Conservation (phyloP, 2,329 filamentous ascomycete species). For the Paraconiothyrium sp. region DNA sequence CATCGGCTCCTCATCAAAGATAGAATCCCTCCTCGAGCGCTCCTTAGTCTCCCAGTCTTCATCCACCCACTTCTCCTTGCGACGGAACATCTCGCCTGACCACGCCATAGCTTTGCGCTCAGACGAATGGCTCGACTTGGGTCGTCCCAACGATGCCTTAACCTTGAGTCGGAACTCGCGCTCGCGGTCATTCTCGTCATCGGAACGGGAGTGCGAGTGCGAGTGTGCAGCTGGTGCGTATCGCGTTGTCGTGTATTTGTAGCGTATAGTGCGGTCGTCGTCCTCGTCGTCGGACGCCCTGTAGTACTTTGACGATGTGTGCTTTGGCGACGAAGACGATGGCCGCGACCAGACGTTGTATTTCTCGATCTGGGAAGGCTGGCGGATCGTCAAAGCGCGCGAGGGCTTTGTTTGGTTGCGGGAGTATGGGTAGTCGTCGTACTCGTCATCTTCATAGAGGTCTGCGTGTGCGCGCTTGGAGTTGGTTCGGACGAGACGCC, state of each 20-base stretch:
- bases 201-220: slow-evolving; percentile 5
- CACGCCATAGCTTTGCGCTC: slow-evolving; percentile 25
- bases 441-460: slow-evolving; percentile 35
- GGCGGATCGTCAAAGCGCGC: slow-evolving; percentile 38
- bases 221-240: slow-evolving; percentile 14
- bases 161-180: slow-evolving; percentile 36
- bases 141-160: slow-evolving; percentile 31
- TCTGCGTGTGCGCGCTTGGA: slow-evolving; percentile 38
- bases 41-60: slow-evolving; percentile 38
- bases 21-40: slow-evolving; percentile 23
- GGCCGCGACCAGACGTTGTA: slow-evolving; percentile 42
- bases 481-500: slow-evolving; percentile 34
- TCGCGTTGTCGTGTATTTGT: slow-evolving; percentile 25
- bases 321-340: slow-evolving; percentile 12
- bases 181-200: slow-evolving; percentile 21
- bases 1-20: slow-evolving; percentile 26
- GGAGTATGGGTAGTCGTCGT: slow-evolving; percentile 45
- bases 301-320: slow-evolving; percentile 13
- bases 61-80: slow-evolving; percentile 38
- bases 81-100: slow-evolving; percentile 33
- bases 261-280: slow-evolving; percentile 18
- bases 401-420: slow-evolving; percentile 31
- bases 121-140: slow-evolving; percentile 26
- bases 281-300: slow-evolving; percentile 22
- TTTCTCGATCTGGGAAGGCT: slow-evolving; percentile 42